Percentiles rank a stretch among this genome's conserved stretches.
These are phyloP conservation scores for Fraxinus anomala DNA, from an alignment of 257 asterid species.

Conservation along the genomic window DNA sequence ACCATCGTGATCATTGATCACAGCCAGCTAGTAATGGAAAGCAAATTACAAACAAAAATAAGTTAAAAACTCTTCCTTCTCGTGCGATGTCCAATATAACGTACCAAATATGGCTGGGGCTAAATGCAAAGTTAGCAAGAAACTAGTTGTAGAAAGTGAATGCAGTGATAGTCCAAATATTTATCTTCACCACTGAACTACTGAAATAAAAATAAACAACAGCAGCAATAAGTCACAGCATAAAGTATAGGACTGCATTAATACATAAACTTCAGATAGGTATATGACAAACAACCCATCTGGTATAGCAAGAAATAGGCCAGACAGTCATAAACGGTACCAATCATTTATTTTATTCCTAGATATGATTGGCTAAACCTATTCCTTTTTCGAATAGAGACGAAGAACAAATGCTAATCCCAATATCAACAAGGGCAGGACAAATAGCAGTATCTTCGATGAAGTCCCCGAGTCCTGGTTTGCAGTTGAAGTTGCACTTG, in stretches of 20 bases:
- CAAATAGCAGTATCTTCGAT: constrained; percentile 41
- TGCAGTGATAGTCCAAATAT: too few species aligned
- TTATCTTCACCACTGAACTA: background rate
- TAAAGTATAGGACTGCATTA: background rate
- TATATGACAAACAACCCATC: background rate
- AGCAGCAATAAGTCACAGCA: background rate
- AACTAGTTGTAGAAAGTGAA: too few species aligned
- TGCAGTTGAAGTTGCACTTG: constrained; percentile 9
- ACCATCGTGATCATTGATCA: background rate
- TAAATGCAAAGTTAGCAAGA: too few species aligned
- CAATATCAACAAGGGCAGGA: constrained; percentile 48
- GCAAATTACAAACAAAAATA: too few species aligned
- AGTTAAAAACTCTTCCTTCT: too few species aligned
- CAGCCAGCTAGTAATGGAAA: background rate
- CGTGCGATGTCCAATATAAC: background rate
- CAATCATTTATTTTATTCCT: constrained; percentile 9
- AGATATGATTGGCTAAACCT: background rate
- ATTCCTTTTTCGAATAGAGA: constrained; percentile 36
- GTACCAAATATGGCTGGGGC: too few species aligned
- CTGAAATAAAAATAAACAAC: background rate
- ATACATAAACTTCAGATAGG: background rate
- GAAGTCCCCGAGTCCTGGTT: constrained; percentile 30
- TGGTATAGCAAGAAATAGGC: background rate
- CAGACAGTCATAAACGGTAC: background rate
- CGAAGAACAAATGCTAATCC: constrained; percentile 49